Evolutionary conservation across 1,139 yeast species (phyloP), one percentile per base, ranked within the genome.

Genomic region (Diutina ranongensis): DNA sequence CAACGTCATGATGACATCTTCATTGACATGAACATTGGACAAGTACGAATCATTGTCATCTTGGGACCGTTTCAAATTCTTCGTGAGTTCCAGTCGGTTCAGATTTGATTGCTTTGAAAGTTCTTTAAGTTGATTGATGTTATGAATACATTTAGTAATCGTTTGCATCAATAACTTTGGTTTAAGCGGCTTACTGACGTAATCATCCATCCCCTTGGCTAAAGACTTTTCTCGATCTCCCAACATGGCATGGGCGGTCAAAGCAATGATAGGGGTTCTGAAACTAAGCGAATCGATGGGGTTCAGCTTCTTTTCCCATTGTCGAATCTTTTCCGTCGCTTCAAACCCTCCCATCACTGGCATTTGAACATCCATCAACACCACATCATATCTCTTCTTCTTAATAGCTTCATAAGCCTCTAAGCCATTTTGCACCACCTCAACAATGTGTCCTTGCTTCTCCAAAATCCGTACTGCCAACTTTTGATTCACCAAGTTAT

Each of bases 321-420:
- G 89, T 55, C 95, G 69, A 47, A 86, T 86, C 60, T 79, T 76
- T 48, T 83, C 86, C 1, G 95, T 85, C 3, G 95, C 94, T 58
- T 86, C 95, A 59, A 86, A 86, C 0, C 95, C 95, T 42, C 95
- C 94, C 94, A 86, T 85, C 8, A 85, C 87, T 5, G 95, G 95
- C 95, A 86, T 86, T 62, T 86, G 95, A 40, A 86, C 95, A 66
- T 86, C 95, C 95, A 86, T 86, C 53, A 86, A 72, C 15, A 86
- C 86, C 45, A 83, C 92, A 57, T 86, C 95, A 59, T 80, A 85
- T 41, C 75, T 71, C 36, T 57, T 63, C 59, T 76, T 78, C 58
- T 80, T 73, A 40, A 84, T 80, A 0, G 89, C 89, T 52, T 85
- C 87, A 55, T 76, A 76, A 0, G 95, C 95, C 55, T 84, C 88